Evolutionary conservation across 495 filamentous ascomycete genomes (phyloP).

Genomic region (Jackrogersella multiformis): DNA sequence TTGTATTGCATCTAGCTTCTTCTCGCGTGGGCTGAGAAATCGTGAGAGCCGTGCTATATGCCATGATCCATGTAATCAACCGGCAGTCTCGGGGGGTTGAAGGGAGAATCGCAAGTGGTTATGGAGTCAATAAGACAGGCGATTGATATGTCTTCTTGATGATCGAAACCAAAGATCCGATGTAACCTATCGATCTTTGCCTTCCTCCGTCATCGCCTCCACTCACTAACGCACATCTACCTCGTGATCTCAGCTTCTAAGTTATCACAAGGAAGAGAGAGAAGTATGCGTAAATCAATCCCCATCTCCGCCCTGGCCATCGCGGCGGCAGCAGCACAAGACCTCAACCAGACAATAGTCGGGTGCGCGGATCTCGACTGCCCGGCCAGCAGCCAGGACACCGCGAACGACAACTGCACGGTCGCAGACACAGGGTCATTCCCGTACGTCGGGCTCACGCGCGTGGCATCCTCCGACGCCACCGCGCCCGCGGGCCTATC

Average conservation of each 20-base stretch:
- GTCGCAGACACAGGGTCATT: constrained; percentile 36
- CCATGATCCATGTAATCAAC: not conserved
- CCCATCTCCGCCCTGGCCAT: constrained; percentile 8
- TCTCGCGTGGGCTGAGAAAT: not conserved
- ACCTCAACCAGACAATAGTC: constrained; percentile 40
- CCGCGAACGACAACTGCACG: constrained; percentile 33
- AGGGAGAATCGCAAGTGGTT: not conserved
- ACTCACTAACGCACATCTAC: not conserved
- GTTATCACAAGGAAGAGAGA: not conserved
- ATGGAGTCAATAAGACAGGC: not conserved
- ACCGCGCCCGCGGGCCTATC: constrained; percentile 31
- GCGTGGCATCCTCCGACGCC: constrained; percentile 9
- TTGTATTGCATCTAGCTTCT: not conserved
- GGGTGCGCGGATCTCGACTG: constrained; percentile 39
- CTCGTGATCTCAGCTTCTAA: not conserved
- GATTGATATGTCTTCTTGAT: too few relatives aligned
- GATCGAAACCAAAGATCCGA: too few relatives aligned
- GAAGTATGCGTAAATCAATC: constrained; percentile 3
- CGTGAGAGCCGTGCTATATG: not conserved
- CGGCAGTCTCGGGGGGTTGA: not conserved
- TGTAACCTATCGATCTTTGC: not conserved
- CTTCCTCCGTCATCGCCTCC: not conserved
- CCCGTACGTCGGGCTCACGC: constrained; percentile 28
- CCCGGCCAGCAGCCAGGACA: constrained; percentile 15
- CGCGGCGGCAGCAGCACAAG: constrained; percentile 17